Evolutionary conservation across 306 rosid species (phyloP).

Genomic region (Prunus persica): Prunus_persica_NCBIv2 NC_034011.1:1006001-1006500

Average conservation of each 20-base stretch:
- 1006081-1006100: neutral
- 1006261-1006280: neutral
- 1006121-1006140: neutral
- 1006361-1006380: too few species aligned
- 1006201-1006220: too few species aligned
- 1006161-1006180: neutral
- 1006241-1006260: too few species aligned
- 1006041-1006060: too few species aligned
- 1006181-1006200: neutral
- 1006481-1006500: neutral
- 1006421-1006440: too few species aligned
- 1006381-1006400: too few species aligned
- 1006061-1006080: neutral
- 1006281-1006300: neutral
- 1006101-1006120: neutral
- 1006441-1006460: too few species aligned
- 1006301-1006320: too few species aligned
- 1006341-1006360: too few species aligned
- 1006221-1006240: too few species aligned
- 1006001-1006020: neutral
- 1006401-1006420: too few species aligned
- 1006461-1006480: neutral
- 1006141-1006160: neutral
- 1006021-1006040: neutral
- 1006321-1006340: too few species aligned